Evolutionary conservation across 1,284 basidiomycete genomes (phyloP).

Genomic region (Ganoderma lingzhi): DNA sequence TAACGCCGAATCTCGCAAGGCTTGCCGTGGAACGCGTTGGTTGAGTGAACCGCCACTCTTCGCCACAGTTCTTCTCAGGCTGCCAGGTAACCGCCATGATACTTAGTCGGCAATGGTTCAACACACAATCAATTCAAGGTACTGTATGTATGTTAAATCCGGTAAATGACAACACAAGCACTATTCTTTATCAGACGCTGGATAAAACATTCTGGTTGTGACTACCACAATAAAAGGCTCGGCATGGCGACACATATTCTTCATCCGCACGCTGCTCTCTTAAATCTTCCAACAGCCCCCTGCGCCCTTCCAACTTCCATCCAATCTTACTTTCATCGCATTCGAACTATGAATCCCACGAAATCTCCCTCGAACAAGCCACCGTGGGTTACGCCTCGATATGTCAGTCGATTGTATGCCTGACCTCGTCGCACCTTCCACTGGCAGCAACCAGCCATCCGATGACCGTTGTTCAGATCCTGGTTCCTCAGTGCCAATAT

Average conservation of each 20-base stretch:
- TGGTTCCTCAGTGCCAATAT: not conserved
- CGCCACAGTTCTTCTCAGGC: no score
- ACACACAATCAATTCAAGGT: not conserved
- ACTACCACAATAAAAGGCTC: not conserved
- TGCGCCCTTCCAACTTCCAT: not conserved
- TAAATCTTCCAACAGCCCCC: not conserved
- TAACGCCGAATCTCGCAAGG: not conserved
- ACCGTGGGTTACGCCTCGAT: not conserved
- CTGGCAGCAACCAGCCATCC: not conserved
- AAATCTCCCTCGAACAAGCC: not conserved
- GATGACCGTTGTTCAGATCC: not conserved
- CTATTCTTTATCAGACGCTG: not conserved
- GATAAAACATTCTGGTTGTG: not conserved
- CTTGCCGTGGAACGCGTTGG: not conserved
- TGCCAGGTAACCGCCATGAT: no score
- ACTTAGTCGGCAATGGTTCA: not conserved
- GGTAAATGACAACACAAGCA: not conserved
- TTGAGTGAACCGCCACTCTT: not conserved
- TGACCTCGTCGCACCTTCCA: not conserved
- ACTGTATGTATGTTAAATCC: not conserved
- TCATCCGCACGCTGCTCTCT: not conserved
- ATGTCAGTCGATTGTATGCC: not conserved
- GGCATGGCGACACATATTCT: constrained; percentile 1
- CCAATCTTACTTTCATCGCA: not conserved
- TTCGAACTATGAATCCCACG: not conserved